Conservation (phyloP, 345 rosid species). For the Psidium guajava region DNA sequence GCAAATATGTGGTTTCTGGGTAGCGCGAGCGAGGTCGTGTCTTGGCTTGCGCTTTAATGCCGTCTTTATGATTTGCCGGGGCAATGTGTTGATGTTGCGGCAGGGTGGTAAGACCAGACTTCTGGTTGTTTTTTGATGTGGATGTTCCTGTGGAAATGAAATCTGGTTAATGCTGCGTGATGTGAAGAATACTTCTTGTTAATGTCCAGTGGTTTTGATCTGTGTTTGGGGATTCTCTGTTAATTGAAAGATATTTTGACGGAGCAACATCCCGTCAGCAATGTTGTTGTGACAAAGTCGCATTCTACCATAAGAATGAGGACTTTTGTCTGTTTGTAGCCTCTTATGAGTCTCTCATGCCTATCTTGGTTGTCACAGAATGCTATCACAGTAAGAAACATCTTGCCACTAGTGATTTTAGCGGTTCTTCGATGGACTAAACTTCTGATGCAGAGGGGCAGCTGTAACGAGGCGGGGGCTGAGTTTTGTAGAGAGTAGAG, state of each 20-base stretch:
- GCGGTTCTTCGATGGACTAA: neutral
- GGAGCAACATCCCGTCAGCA: neutral
- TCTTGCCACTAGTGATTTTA: neutral
- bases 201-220: neutral
- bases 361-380: neutral
- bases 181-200: neutral
- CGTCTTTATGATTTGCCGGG: neutral
- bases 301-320: neutral
- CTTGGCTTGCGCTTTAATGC: neutral
- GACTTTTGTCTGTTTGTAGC: neutral
- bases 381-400: neutral
- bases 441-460: neutral
- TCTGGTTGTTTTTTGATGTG: neutral
- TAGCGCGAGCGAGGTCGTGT: neutral
- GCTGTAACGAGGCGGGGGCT: neutral
- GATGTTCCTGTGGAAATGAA: neutral
- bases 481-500: neutral
- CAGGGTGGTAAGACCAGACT: neutral
- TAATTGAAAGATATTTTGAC: neutral
- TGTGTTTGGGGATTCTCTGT: neutral
- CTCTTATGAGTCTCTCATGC: neutral
- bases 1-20: neutral
- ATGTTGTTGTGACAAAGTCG: neutral
- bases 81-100: neutral
- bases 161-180: neutral